phyloP scores from a whole-genome alignment of 2,329 filamentous ascomycete species.

The Curvularia lunata region DNA sequence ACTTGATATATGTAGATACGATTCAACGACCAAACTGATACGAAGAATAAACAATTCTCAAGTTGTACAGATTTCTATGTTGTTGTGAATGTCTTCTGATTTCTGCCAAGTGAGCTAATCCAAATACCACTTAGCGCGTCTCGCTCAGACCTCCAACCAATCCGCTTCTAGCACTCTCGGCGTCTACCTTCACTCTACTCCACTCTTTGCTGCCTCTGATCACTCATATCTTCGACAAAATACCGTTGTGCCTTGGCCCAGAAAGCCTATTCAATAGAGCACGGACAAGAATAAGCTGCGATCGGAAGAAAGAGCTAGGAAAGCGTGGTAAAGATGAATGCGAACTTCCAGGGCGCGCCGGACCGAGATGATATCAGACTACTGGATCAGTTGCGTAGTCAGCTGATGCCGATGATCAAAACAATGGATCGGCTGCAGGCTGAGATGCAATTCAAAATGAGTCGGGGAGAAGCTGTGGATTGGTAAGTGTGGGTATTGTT shows the following conservation, averaged over 20 bases:
- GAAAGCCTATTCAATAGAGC: background rate
- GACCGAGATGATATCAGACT: constrained; percentile 31
- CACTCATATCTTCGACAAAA: background rate
- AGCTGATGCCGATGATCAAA: constrained; percentile 35
- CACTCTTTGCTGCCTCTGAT: background rate
- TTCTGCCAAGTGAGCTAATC: constrained; percentile 6
- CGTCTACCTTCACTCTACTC: constrained; percentile 3
- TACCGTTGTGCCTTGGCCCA: background rate
- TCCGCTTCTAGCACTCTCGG: constrained; percentile 4
- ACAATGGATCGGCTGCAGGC: constrained; percentile 30
- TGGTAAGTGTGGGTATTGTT: constrained; percentile 24
- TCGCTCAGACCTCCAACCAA: constrained; percentile 8
- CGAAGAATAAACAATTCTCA: constrained; percentile 16
- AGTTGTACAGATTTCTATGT: background rate
- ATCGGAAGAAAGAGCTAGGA: constrained; percentile 6
- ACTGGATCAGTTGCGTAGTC: constrained; percentile 33
- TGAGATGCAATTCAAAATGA: constrained; percentile 30
- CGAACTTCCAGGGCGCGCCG: constrained; percentile 33
- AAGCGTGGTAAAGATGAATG: constrained; percentile 25
- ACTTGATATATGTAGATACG: constrained; percentile 22
- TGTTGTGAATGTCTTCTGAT: background rate
- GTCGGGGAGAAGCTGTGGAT: constrained; percentile 24
- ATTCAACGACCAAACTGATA: constrained; percentile 12
- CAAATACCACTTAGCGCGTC: background rate
- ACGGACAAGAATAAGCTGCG: background rate